Conservation (phyloP, 2,329 filamentous ascomycete genomes). For the Capronia americana region DNA sequence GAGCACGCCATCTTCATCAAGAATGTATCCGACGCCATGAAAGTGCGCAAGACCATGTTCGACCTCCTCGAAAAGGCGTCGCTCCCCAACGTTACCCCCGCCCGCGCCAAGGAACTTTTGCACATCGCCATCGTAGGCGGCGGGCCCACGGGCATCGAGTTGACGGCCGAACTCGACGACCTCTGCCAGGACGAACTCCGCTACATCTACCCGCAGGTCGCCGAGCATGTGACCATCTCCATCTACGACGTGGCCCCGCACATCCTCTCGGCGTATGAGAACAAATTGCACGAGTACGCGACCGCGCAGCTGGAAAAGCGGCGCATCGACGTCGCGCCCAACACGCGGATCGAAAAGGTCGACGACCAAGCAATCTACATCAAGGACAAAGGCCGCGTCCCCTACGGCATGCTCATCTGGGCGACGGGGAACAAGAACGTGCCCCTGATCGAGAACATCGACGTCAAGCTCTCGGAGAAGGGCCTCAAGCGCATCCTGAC, state of each 20-base stretch:
- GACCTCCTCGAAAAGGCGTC: slow-evolving; percentile 47
- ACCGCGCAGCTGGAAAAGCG: slow-evolving; percentile 46
- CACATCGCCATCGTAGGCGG: slow-evolving; percentile 52
- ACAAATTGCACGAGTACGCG: slow-evolving; percentile 51
- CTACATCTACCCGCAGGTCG: slow-evolving; percentile 50
- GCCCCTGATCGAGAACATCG: slow-evolving; percentile 44
- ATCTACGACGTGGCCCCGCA: slow-evolving; percentile 54
- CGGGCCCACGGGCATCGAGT: slow-evolving; percentile 52
- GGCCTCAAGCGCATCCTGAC: slow-evolving; percentile 47
- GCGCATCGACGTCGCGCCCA: slow-evolving; percentile 49
- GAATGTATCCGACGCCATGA: slow-evolving; percentile 41
- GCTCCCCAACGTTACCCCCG: slow-evolving; percentile 42
- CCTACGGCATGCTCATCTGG: slow-evolving; percentile 50
- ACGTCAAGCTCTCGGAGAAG: slow-evolving; percentile 45
- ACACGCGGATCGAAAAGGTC: slow-evolving; percentile 47
- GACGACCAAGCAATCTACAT: slow-evolving; percentile 46
- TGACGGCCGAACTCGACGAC: slow-evolving; percentile 54
- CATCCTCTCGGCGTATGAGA: slow-evolving; percentile 52
- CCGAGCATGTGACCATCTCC: slow-evolving; percentile 49
- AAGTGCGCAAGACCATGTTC: slow-evolving; percentile 36
- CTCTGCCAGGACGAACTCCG: slow-evolving; percentile 49
- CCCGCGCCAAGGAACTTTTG: slow-evolving; percentile 45
- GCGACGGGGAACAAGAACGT: slow-evolving; percentile 48
- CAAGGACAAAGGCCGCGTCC: slow-evolving; percentile 46
- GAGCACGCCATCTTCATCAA: slow-evolving; percentile 49